phyloP scores from a whole-genome alignment of 345 rosid genomes.

The Arabis alpina region DNA sequence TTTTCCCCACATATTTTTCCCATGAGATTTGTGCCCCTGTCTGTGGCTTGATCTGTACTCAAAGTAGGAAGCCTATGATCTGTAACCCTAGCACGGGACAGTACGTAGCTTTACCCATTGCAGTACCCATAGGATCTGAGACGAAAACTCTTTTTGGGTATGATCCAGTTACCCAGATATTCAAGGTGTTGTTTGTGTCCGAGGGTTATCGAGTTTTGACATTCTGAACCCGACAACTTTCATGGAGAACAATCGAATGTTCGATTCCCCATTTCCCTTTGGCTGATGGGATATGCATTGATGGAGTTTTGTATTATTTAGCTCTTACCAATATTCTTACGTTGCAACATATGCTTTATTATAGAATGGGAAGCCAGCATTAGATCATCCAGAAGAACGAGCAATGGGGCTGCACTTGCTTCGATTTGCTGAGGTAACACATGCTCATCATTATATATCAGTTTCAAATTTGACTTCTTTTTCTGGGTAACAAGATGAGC shows the following conservation, averaged over 20 bases:
- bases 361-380: slow-evolving; percentile 53
- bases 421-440: slow-evolving; percentile 71
- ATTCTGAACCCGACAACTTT: no score
- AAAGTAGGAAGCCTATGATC: not conserved
- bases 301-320: not conserved
- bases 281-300: no score
- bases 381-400: slow-evolving; percentile 69
- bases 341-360: not conserved
- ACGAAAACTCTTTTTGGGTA: not conserved
- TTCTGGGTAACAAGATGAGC: not conserved
- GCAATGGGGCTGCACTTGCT: slow-evolving; percentile 72
- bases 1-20: not conserved
- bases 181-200: not conserved
- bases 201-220: not conserved
- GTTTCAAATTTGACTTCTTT: not conserved
- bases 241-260: no score
- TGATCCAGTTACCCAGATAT: not conserved
- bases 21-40: not conserved
- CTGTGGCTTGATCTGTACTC: not conserved
- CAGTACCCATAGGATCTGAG: no score
- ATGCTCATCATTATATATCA: no score
- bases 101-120: not conserved
- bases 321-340: not conserved
- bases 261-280: no score
- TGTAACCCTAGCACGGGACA: not conserved